phyloP scores from a whole-genome alignment of 176 grass and related monocot genomes.

The Oryza brachyantha region DNA sequence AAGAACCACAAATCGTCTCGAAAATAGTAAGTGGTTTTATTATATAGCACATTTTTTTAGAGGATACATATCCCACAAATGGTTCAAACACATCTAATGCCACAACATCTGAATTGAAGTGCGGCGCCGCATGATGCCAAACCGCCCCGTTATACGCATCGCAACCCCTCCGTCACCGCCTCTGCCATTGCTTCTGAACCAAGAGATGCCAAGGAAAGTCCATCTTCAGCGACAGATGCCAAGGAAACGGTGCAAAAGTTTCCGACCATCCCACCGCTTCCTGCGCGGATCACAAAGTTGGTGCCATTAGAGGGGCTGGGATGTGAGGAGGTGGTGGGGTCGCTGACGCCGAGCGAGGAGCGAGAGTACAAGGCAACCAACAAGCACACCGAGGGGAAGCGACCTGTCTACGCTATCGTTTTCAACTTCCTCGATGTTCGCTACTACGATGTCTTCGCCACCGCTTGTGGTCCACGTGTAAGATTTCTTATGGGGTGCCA shows the following conservation, averaged over 20 bases:
- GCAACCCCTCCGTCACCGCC: neutral
- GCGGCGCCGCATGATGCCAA: neutral
- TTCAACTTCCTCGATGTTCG: conserved; percentile 90
- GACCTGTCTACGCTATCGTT: conserved; percentile 79
- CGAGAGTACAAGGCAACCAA: conserved; percentile 72
- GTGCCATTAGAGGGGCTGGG: conserved; percentile 50
- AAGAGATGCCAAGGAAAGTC: neutral
- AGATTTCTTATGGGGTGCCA: neutral
- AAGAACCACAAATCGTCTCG: neutral
- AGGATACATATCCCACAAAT: neutral
- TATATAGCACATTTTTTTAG: neutral
- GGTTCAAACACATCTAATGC: neutral
- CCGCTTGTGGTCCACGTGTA: conserved; percentile 68
- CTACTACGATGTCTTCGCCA: conserved; percentile 90
- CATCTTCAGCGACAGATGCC: neutral
- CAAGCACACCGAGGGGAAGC: conserved; percentile 71
- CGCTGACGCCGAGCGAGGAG: conserved; percentile 51
- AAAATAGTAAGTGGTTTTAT: neutral
- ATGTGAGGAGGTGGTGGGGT: conserved; percentile 63
- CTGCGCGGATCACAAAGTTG: conserved; percentile 41
- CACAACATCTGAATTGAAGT: neutral
- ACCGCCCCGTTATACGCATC: neutral
- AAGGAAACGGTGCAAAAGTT: neutral
- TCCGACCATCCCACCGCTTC: neutral
- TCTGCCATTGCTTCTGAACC: neutral